Base-by-base conservation (phyloP, 2,329 filamentous ascomycete genomes). In the Exutisphaerella laricina region DNA sequence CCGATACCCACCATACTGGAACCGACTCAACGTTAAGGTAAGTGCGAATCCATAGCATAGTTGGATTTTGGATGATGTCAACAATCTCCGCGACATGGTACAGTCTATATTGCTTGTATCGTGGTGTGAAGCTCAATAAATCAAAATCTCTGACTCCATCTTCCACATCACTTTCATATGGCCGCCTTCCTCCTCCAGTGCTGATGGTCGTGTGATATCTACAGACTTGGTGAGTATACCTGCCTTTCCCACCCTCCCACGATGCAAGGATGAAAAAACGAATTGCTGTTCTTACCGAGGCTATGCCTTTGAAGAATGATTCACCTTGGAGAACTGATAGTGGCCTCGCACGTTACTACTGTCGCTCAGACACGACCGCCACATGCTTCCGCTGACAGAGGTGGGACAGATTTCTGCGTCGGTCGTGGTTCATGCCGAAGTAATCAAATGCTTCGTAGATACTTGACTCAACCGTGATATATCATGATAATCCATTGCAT, bases 271-370 rank as follows among this genome's bases (percentile, higher is more conserved):
- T 31, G 23, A 54, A 54, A 66, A 79, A 77, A 80, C 79, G 77
- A 80, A 70, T 64, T 69, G 66, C 55, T 79, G 74, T 78, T 79
- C 72, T 79, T 78, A 67, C 76, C 64, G 75, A 79, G 17, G 72
- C 60, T 67, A 31, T 22, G 23, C 34, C 39, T 12, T 43, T 45
- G 48, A 50, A 39, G 43, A 50, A n/a, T 40, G n/a, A 41, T 18
- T 46, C 40, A 46, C 46, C 35, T 49, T 49, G 46, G 46, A 49
- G 46, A 49, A 36, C 46, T 49, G n/a, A n/a, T n/a, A n/a, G n/a
- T n/a, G n/a, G n/a, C n/a, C n/a, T n/a, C n/a, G n/a, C n/a, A n/a
- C n/a, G n/a, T n/a, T n/a, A n/a, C n/a, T n/a, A n/a, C n/a, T n/a
- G n/a, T n/a, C n/a, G n/a, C n/a, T n/a, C n/a, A n/a, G n/a, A n/a